Base-by-base conservation (phyloP, 2,329 filamentous ascomycete genomes). In the Phaeoacremonium minimum region DNA sequence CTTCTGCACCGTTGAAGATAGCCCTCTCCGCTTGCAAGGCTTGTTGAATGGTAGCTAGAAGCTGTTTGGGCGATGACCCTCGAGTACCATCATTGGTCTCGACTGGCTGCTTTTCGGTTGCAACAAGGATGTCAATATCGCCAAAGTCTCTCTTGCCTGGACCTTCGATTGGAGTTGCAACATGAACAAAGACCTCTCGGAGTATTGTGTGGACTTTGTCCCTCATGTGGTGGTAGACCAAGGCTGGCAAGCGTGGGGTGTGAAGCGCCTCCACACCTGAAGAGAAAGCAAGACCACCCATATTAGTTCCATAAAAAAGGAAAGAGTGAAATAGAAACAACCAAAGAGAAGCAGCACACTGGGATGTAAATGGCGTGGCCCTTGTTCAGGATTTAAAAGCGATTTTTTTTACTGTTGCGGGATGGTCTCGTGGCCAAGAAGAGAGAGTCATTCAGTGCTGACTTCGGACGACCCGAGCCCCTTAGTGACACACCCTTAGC, bases 101-200 rank as follows among this genome's bases (percentile, higher is more conserved):
- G 19, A 36, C 29, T 7, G 40, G 9, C 4, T 41, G 42, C 22
- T 33, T 42, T 32, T 53, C 51, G 0, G 54, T 36, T 0, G 65
- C 61, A 2, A 87, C 70, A 2, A 88, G 57, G 40, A 90, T 67
- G 57, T 93, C 87, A 26, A 94, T 63, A 46, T 93, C 87, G 15
- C 87, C 87, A 49, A 78, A 73, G 46, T 80, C 75, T 0, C 46
- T 29, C 57, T 93, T 93, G 2, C 56, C 80, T 0, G 86, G 85
- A 0, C 76, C 83, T 46, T 88, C 83, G 18, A 83, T 73, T 0
- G 85, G 80, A 0, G 73, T 68, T 1, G 67, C 71, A 5, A 85
- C 77, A 7, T 61, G 63, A 0, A 60, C 36, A 47, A 77, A 87
- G 4, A 82, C 58, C 2, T 61, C 47, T 2, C 59, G 56, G 0